Base-by-base conservation (phyloP, 306 rosid species). In the Erythrophleum fordii region DNA sequence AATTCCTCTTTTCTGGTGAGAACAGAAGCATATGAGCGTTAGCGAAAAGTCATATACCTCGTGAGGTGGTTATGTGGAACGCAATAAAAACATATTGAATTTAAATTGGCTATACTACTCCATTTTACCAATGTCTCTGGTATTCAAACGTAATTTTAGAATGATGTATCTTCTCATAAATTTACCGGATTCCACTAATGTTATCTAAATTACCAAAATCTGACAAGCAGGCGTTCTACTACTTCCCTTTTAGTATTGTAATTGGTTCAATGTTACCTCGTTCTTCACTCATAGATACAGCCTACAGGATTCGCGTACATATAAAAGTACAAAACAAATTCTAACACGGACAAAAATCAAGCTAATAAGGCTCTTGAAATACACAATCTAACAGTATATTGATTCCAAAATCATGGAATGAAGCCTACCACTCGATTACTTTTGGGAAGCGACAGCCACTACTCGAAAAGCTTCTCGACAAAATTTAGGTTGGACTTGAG, bases 391-490 rank as follows among this genome's bases (percentile, higher is more conserved):
- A 71, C 69, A 66, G 71, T 18, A 65, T 0, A 49, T 10, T 22
- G 45, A 75, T 61, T 78, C 18, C 1, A 4, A 39, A 75, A 64
- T 45, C 34, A 60, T 3, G 14, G 4, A 80, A 76, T 5, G 76
- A 86, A 73, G 44, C 72, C 45, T 95, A 96, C 99, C 97, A 92
- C 82, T n/a, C 97, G 98, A 83, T 90, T 89, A 77, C 87, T 89
- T 42, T 87, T 93, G 0, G 97, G 97, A 46, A 93, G 97, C 78
- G 98, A 88, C n/a, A 96, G 94, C 99, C 99, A 96, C 82, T 92
- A 93, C 78, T 93, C 97, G 77, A 90, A 96, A 59, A 96, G 94
- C 83, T 87, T 87, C 84, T 93, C 91, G 11, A 86, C 97, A 61
- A 92, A 89, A 79, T 51, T 84, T 46, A 84, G 80, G 83, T 93